These are phyloP conservation scores for Zygoascus hellenicus DNA, from an alignment of 1,139 yeast genomes.

Conservation along the genomic window DNA sequence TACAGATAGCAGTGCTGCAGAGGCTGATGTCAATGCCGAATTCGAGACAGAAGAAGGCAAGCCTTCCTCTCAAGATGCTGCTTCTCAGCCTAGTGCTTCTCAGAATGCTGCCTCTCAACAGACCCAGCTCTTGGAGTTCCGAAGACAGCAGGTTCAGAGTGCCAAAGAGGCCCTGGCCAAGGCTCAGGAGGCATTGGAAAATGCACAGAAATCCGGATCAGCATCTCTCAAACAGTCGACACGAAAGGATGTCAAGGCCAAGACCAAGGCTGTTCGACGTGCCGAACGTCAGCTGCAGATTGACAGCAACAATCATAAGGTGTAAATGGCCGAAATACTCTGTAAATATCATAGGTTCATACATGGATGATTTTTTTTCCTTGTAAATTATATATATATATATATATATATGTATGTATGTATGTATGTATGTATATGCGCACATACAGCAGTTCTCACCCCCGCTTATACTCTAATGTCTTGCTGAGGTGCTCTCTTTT, in stretches of 20 bases:
- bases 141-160: constrained; percentile 7
- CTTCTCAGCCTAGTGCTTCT: not conserved
- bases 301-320: not conserved
- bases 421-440: not conserved
- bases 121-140: constrained; percentile 1
- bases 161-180: constrained; percentile 5
- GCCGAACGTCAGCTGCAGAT: constrained; percentile 10
- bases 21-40: not conserved
- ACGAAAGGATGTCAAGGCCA: constrained; percentile 7
- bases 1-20: not conserved
- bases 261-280: constrained; percentile 9
- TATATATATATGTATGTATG: not conserved
- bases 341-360: too few species aligned
- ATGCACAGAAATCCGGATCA: constrained; percentile 7
- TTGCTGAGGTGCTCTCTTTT: constrained; percentile 22
- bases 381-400: not conserved
- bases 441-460: not conserved
- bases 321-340: too few species aligned
- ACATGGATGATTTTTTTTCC: too few species aligned
- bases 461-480: constrained; percentile 20
- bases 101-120: not conserved
- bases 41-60: too few species aligned
- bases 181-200: constrained; percentile 4
- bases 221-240: constrained; percentile 10
- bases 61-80: not conserved